Evolutionary conservation across 208 protist genomes (phyloP), one percentile per base, ranked within the genome.

Genomic region (Trypanosoma scelopori): DNA sequence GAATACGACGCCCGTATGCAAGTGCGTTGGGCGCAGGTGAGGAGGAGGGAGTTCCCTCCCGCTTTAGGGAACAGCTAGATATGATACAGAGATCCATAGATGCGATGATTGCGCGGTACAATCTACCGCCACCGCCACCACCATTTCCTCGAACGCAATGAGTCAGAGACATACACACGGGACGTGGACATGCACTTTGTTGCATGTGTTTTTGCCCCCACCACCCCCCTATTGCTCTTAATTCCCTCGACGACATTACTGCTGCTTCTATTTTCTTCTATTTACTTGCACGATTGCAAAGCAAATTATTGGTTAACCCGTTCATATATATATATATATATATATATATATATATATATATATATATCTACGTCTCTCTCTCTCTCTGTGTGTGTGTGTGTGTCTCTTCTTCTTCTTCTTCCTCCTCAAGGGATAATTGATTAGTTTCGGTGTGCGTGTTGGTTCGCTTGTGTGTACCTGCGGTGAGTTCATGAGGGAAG

Each of bases 71-170:
- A 25, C 81, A 94, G 65, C 60, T 94, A n/a, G 79, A 81, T 43
- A 62, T 85, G 70, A 85, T 94, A 62, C 85, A 92, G 59, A 82
- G 83, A 64, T 84, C 83, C 4, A 84, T 94, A 61, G 88, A 94
- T 55, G 88, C 90, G 76, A 76, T 94, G 39, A 94, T 94, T 72
- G 61, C 81, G 1, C 82, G 85, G 1, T 94, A 94, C 68, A 89
- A 94, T 71, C 77, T 94, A 5, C 88, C 88, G 13, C 88, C 88
- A 13, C 84, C 87, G 15, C 88, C 88, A 7, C 84, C 87, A n/a
- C 87, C 87, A 15, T 52, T 61, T 35, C 39, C 62, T 15, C 20
- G 22, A 12, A n/a, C 39, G 30, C 7, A 42, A 45, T 55, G 28
- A 55, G 39, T 12, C 25, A n/a, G n/a, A n/a, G n/a, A n/a, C n/a